Evolutionary conservation across 2,329 filamentous ascomycete genomes (phyloP).

Genomic region (Alternaria longipes): DNA sequence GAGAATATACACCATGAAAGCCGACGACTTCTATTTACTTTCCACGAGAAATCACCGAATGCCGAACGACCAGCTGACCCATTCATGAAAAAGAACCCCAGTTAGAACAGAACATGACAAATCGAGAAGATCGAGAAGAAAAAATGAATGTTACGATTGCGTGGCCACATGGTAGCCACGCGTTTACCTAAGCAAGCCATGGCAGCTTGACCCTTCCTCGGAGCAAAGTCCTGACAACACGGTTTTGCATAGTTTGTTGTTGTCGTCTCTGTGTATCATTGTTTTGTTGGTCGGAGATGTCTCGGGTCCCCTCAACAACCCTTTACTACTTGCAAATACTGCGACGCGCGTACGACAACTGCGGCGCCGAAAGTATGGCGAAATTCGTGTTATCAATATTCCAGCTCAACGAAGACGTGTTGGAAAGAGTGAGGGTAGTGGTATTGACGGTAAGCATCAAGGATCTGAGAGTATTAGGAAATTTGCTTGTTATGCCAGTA

Average conservation of each 20-base stretch:
- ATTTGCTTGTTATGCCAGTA: not conserved
- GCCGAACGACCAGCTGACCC: not conserved
- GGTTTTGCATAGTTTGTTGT: not conserved
- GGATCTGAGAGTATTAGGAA: not conserved
- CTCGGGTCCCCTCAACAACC: not conserved
- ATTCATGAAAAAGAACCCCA: not conserved
- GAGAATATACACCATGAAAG: too few species aligned
- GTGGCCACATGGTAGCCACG: not conserved
- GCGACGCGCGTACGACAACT: not conserved
- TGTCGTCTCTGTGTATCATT: not conserved
- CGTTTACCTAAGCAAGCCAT: not conserved
- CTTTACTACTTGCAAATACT: not conserved
- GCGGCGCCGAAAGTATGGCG: not conserved
- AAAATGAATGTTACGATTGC: not conserved
- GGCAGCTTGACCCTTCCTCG: not conserved
- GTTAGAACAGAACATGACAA: not conserved
- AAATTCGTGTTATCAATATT: not conserved
- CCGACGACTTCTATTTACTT: too few species aligned
- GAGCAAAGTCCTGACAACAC: not conserved
- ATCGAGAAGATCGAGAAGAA: not conserved
- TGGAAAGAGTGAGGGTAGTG: not conserved
- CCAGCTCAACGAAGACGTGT: not conserved
- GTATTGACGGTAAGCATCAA: not conserved
- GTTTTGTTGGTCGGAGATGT: not conserved
- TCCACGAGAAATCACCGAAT: not conserved